Percentiles rank a stretch among this genome's conserved stretches.
Conservation (phyloP, 2,329 filamentous ascomycete genomes). For the Laburnicola sp. region DNA sequence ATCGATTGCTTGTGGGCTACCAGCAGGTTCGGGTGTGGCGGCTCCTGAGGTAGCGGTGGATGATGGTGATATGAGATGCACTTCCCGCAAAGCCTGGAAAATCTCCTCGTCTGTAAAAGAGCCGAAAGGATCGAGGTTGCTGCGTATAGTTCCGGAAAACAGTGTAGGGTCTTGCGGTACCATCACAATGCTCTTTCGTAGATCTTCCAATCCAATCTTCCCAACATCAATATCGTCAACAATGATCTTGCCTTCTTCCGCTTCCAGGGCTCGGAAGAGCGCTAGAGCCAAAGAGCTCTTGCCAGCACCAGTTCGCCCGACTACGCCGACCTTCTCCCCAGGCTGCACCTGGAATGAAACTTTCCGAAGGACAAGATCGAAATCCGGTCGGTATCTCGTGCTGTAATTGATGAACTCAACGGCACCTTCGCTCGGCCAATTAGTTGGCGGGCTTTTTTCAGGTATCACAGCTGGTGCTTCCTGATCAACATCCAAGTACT, state of each 20-base stretch:
- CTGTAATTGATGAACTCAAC: conserved; percentile 44
- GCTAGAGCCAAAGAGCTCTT: conserved; percentile 50
- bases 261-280: conserved; percentile 48
- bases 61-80: conserved; percentile 71
- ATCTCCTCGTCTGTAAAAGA: conserved; percentile 59
- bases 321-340: conserved; percentile 47
- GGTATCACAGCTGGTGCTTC: conserved; percentile 80
- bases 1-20: conserved; percentile 31
- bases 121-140: conserved; percentile 36
- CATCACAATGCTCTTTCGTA: conserved; percentile 56
- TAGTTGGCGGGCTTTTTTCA: conserved; percentile 60
- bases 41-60: conserved; percentile 45
- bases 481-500: conserved; percentile 95
- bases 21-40: conserved; percentile 24
- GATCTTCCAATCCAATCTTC: conserved; percentile 46
- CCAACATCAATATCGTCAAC: conserved; percentile 51
- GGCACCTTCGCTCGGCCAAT: conserved; percentile 46
- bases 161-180: conserved; percentile 61
- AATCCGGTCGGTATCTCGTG: conserved; percentile 38
- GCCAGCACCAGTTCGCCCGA: conserved; percentile 55
- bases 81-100: conserved; percentile 80
- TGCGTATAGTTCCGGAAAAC: conserved; percentile 46
- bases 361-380: conserved; percentile 42
- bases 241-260: conserved; percentile 41
- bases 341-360: conserved; percentile 48